Evolutionary conservation across 2,329 filamentous ascomycete genomes (phyloP), one percentile per base, ranked within the genome.

Genomic region (Alternaria triticimaculans): DNA sequence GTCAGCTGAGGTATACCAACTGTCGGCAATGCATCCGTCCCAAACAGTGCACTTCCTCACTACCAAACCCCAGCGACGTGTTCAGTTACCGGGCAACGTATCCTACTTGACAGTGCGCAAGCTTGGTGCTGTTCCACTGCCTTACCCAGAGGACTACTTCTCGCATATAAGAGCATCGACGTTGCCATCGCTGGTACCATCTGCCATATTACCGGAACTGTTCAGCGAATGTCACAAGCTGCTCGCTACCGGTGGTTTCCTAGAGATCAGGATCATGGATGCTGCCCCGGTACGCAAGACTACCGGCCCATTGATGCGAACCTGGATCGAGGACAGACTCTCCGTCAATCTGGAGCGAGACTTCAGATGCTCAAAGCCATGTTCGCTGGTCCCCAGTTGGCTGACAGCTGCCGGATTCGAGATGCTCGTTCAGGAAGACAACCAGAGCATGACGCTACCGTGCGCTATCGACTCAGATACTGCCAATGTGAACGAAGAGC

Each of bases 211-310:
- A 0, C 86, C 87, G 0, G 76, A 78, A 3, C 77, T 90, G 1
- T 82, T 92, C 15, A 82, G 82, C 57, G 86, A 86, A 64, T 86
- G 90, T 66, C 82, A 87, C 72, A 84, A 84, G 23, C 84, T 86
- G 30, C 82, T 92, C 3, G 80, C 83, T 4, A 82, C 84, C 0
- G 84, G 84, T 0, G 89, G 89, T 1, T 80, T 82, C 20, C 76
- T 92, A 12, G 85, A 89, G 62, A 77, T 92, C 15, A 85, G 86
- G 0, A 78, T 92, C 18, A 86, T 92, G 66, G 88, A 92, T 61
- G 88, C 90, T 0, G 80, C 86, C 8, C 90, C 90, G 0, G 80
- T 85, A 1, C 79, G 85, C 4, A 78, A 82, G 2, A 88, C 85
- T 0, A 80, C 88, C 23, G 90, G 90, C 0, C 87, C 87, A 0